Evolutionary conservation across 2,329 filamentous ascomycete genomes (phyloP).

Genomic region (Penicillium crustosum): DNA sequence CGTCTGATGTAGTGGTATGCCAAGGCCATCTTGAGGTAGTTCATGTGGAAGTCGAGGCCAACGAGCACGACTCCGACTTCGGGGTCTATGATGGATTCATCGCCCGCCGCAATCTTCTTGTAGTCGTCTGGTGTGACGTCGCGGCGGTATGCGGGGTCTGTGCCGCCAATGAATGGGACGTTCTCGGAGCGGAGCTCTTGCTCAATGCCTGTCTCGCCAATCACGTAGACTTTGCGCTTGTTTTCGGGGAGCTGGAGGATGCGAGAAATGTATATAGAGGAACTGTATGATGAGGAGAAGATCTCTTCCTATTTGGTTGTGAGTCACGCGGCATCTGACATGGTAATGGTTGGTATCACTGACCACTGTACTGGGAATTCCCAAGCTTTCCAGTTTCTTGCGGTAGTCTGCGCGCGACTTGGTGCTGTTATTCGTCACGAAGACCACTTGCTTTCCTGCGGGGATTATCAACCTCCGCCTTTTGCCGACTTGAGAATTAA

Average conservation of each 20-base stretch:
- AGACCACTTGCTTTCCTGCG: slow-evolving; percentile 84
- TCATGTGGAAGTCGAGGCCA: slow-evolving; percentile 90
- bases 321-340: background rate
- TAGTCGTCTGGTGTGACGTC: slow-evolving; percentile 83
- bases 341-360: slow-evolving; percentile 13
- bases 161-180: slow-evolving; percentile 79
- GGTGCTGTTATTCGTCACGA: slow-evolving; percentile 98
- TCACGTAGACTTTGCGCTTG: slow-evolving; percentile 90
- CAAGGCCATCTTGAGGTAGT: slow-evolving; percentile 85
- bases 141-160: slow-evolving; percentile 72
- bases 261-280: slow-evolving; percentile 91
- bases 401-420: slow-evolving; percentile 92
- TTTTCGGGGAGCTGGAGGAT: slow-evolving; percentile 76
- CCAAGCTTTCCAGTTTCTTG: slow-evolving; percentile 80
- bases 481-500: background rate
- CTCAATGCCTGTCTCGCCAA: slow-evolving; percentile 90
- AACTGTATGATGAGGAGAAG: slow-evolving; percentile 92
- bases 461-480: slow-evolving; percentile 7
- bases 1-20: slow-evolving; percentile 80
- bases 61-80: slow-evolving; percentile 87
- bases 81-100: slow-evolving; percentile 73
- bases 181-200: slow-evolving; percentile 79
- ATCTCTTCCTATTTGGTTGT: slow-evolving; percentile 69
- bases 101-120: slow-evolving; percentile 66
- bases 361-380: slow-evolving; percentile 71